Conservation (phyloP, 1,284 basidiomycete species). For the Ceratobasidium sp. region DNA sequence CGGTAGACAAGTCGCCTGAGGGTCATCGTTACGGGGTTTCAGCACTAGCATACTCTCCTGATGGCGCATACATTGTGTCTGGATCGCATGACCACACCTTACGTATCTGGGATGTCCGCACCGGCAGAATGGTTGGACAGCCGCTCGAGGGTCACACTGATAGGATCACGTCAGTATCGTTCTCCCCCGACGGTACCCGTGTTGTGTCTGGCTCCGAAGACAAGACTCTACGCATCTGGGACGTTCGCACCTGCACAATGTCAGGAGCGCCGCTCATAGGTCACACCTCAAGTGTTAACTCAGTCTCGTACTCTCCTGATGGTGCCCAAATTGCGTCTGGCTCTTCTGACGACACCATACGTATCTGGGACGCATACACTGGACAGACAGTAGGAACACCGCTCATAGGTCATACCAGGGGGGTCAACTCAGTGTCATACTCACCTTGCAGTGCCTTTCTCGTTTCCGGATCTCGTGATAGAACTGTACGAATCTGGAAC, state of each 20-base stretch:
- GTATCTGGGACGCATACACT: conserved; percentile 6
- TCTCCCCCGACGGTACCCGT: neutral
- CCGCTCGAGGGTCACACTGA: neutral
- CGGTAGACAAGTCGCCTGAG: no score
- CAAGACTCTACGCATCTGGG: no score
- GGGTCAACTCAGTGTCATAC: neutral
- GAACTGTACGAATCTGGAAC: no score
- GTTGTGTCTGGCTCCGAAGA: no score
- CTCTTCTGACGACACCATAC: neutral
- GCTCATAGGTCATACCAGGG: neutral
- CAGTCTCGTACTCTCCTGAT: neutral
- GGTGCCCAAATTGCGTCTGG: neutral
- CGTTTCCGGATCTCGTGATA: no score
- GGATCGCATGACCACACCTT: neutral
- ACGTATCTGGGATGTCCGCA: neutral
- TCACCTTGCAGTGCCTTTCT: neutral
- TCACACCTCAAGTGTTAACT: no score
- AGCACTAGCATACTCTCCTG: conserved; percentile 3
- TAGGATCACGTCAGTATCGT: neutral
- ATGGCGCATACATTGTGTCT: neutral
- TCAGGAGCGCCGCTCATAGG: no score
- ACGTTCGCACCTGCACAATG: no score
- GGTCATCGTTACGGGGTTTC: neutral
- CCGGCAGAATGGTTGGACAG: neutral
- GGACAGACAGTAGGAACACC: neutral